A percentile compares a stretch with the other conserved stretches of the same genome.
These are phyloP conservation scores for Hydnomerulius pinastri DNA, from an alignment of 768 basidiomycete genomes.

Conservation along the genomic window DNA sequence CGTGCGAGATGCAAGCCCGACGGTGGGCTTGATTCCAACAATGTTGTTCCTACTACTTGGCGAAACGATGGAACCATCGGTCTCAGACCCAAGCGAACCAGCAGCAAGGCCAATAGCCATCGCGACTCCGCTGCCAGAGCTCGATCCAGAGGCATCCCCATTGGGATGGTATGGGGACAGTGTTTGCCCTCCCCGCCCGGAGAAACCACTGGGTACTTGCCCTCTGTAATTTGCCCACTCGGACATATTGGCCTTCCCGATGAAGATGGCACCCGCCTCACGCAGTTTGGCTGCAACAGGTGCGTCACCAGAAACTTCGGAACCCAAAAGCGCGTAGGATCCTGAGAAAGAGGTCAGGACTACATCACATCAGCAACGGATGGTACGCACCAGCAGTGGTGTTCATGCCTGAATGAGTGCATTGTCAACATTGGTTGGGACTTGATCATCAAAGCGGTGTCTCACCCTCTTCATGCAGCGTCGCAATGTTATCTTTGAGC, in stretches of 20 bases:
- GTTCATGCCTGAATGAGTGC: slow-evolving; percentile 32
- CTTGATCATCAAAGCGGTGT: background rate
- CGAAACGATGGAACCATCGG: slow-evolving; percentile 49
- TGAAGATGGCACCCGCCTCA: slow-evolving; percentile 36
- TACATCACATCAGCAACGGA: background rate
- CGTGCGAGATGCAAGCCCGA: slow-evolving; percentile 41
- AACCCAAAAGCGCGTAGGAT: slow-evolving; percentile 37
- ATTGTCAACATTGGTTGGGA: background rate
- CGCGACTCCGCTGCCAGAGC: slow-evolving; percentile 44
- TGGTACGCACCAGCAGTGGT: slow-evolving; percentile 36
- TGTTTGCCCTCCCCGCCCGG: slow-evolving; percentile 48
- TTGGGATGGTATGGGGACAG: slow-evolving; percentile 43
- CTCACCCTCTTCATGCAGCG: slow-evolving; percentile 32
- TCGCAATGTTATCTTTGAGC: slow-evolving; percentile 50
- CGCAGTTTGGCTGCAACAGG: slow-evolving; percentile 31
- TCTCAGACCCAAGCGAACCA: slow-evolving; percentile 48
- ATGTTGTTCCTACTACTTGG: slow-evolving; percentile 45
- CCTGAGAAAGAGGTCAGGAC: slow-evolving; percentile 18
- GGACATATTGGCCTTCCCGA: slow-evolving; percentile 47
- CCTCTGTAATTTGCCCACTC: slow-evolving; percentile 48
- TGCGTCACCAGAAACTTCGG: slow-evolving; percentile 37
- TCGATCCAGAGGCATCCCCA: slow-evolving; percentile 43
- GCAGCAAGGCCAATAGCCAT: slow-evolving; percentile 46
- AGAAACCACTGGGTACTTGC: slow-evolving; percentile 43
- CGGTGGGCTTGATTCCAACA: slow-evolving; percentile 43